Evolutionary conservation across 2,329 filamentous ascomycete species (phyloP).

Genomic region (Pseudocercospora vitis): DNA sequence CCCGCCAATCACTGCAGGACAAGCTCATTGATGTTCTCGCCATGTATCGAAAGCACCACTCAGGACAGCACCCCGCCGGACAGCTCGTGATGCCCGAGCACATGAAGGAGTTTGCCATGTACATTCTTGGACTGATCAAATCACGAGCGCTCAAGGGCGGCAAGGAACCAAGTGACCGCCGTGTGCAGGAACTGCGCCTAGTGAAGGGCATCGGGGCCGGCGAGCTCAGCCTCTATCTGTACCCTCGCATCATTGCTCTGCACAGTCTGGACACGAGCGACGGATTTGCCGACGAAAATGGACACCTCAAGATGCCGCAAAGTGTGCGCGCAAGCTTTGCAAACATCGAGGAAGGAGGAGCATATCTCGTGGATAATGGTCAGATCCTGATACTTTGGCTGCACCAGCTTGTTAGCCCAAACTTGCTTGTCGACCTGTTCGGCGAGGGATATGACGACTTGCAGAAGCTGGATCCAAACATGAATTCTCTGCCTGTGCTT

Average conservation of each 20-base stretch:
- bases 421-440: constrained; percentile 86
- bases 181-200: constrained; percentile 88
- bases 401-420: constrained; percentile 87
- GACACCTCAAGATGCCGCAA: constrained; percentile 81
- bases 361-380: constrained; percentile 92
- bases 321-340: constrained; percentile 80
- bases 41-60: constrained; percentile 89
- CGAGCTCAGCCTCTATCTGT: constrained; percentile 88
- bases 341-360: constrained; percentile 86
- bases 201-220: constrained; percentile 81
- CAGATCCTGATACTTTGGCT: constrained; percentile 91
- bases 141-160: constrained; percentile 90
- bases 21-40: constrained; percentile 91
- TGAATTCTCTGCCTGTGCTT: constrained; percentile 75
- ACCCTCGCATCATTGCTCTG: constrained; percentile 87
- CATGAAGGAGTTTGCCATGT: constrained; percentile 96
- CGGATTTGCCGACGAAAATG: constrained; percentile 89
- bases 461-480: constrained; percentile 77
- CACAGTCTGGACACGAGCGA: constrained; percentile 87
- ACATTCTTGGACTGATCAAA: constrained; percentile 85
- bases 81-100: constrained; percentile 95
- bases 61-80: constrained; percentile 80
- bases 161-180: constrained; percentile 83
- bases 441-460: constrained; percentile 71
- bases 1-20: constrained; percentile 78